A percentile compares a stretch with the other conserved stretches of the same genome.
These are phyloP conservation scores for Glonium stellatum DNA, from an alignment of 495 filamentous ascomycete genomes.

Conservation along the genomic window DNA sequence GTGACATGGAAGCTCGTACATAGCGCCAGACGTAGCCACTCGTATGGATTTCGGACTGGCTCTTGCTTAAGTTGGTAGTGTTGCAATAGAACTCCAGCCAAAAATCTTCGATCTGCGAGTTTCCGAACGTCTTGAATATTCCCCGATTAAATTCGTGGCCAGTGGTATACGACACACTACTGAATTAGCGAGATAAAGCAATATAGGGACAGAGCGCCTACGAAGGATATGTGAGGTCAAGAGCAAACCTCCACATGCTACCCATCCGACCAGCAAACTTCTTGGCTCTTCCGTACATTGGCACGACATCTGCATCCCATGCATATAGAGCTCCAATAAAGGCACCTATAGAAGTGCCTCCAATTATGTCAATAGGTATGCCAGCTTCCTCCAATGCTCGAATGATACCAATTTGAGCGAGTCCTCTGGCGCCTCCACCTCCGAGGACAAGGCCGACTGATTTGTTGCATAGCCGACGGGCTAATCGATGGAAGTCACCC, in stretches of 20 bases:
- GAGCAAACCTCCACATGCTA: slow-evolving; percentile 92
- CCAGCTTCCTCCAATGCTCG: slow-evolving; percentile 92
- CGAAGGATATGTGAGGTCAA: slow-evolving; percentile 92
- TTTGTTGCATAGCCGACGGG: slow-evolving; percentile 84
- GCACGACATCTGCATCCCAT: slow-evolving; percentile 91
- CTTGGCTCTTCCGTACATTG: slow-evolving; percentile 93
- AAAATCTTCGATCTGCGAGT: slow-evolving; percentile 96
- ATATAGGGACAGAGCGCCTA: slow-evolving; percentile 24
- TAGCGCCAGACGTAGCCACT: slow-evolving; percentile 96
- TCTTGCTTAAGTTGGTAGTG: slow-evolving; percentile 93
- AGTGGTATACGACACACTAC: slow-evolving; percentile 73
- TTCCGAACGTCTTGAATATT: slow-evolving; percentile 96
- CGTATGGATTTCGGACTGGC: slow-evolving; percentile 81
- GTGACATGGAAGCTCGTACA: slow-evolving; percentile 89
- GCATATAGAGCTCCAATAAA: slow-evolving; percentile 96
- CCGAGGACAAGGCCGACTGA: slow-evolving; percentile 91
- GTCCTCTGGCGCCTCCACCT: slow-evolving; percentile 85
- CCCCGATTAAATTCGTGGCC: slow-evolving; percentile 98
- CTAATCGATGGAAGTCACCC: slow-evolving; percentile 90
- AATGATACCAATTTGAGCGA: slow-evolving; percentile 88
- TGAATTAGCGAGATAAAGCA: background rate
- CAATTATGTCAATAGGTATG: slow-evolving; percentile 92
- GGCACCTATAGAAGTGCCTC: slow-evolving; percentile 94
- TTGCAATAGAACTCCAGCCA: slow-evolving; percentile 99
- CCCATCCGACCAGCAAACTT: slow-evolving; percentile 96